A percentile compares a stretch with the other conserved stretches of the same genome.
Evolutionary conservation across 352 stramenopile genomes (phyloP).

Genomic region (Globisporangium acanthophoron): DNA sequence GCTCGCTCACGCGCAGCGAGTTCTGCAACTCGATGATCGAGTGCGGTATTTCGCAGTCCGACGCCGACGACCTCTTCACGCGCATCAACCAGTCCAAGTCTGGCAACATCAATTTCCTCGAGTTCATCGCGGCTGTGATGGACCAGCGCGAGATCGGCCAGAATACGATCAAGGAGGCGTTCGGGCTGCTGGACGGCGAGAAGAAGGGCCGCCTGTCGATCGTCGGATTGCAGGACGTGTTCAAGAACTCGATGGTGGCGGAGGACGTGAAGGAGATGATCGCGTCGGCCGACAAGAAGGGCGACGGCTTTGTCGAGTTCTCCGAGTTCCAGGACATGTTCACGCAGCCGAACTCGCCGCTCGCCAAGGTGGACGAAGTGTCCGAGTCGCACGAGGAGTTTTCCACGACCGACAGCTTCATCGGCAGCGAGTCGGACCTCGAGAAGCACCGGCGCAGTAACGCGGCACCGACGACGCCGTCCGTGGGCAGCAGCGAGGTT

Average conservation of each 20-base stretch:
- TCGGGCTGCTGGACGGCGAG: conserved; percentile 86
- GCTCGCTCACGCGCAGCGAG: conserved; percentile 88
- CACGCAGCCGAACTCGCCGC: conserved; percentile 21
- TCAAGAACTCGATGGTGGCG: conserved; percentile 82
- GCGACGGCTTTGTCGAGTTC: conserved; percentile 82
- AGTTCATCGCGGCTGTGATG: conserved; percentile 94
- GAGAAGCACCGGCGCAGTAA: conserved; percentile 12
- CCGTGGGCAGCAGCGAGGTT: neutral
- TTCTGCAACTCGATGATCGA: conserved; percentile 92
- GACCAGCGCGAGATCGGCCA: conserved; percentile 86
- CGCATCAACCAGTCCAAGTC: conserved; percentile 79
- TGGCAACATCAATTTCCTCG: conserved; percentile 91
- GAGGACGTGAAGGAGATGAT: conserved; percentile 91
- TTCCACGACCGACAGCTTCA: conserved; percentile 14
- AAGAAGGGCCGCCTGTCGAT: conserved; percentile 90
- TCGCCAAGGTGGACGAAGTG: conserved; percentile 32
- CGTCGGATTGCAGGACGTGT: conserved; percentile 83
- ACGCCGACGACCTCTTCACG: conserved; percentile 70
- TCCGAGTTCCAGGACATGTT: conserved; percentile 88
- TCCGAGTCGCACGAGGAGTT: conserved; percentile 18
- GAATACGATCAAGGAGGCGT: conserved; percentile 90
- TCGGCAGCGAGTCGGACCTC: conserved; percentile 13
- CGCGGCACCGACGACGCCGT: conserved; percentile 4
- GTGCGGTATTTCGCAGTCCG: conserved; percentile 65
- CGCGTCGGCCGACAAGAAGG: conserved; percentile 75